These are phyloP conservation scores for Candida tetrigidarum DNA, from an alignment of 1,139 yeast species.

Conservation along the genomic window DNA sequence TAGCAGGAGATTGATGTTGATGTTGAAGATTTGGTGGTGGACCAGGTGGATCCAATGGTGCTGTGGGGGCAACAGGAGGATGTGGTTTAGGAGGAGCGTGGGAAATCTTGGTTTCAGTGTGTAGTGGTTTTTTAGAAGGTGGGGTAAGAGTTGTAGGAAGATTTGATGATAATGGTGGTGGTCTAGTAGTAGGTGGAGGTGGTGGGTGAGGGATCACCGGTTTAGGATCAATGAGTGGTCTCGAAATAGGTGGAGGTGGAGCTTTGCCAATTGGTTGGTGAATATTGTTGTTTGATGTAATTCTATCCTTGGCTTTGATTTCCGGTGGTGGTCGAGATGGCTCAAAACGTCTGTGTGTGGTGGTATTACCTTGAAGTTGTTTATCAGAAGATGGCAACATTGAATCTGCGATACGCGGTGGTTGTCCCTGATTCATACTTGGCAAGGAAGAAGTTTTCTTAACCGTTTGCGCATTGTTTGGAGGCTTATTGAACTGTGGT, in stretches of 20 bases:
- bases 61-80: too few relatives aligned
- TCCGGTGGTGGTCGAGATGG: conserved; percentile 7
- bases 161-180: conserved; percentile 1
- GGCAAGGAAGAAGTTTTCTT: conserved; percentile 8
- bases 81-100: too few relatives aligned
- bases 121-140: neutral
- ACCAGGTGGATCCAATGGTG: too few relatives aligned
- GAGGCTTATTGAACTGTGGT: neutral
- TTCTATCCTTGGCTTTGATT: neutral
- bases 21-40: neutral
- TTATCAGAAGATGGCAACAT: conserved; percentile 6
- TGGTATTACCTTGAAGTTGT: conserved; percentile 1
- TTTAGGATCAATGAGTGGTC: neutral
- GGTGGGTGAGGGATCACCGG: conserved; percentile 4
- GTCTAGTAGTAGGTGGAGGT: conserved; percentile 5
- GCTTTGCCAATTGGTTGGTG: conserved; percentile 6
- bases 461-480: neutral
- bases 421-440: conserved; percentile 2
- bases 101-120: neutral
- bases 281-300: neutral
- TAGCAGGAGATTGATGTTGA: conserved; percentile 1
- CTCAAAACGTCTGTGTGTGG: conserved; percentile 4
- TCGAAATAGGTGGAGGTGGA: neutral
- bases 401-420: neutral
- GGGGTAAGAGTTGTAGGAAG: neutral